Evolutionary conservation across 345 rosid species (phyloP).

Genomic region (Melastoma malabathricum): DNA sequence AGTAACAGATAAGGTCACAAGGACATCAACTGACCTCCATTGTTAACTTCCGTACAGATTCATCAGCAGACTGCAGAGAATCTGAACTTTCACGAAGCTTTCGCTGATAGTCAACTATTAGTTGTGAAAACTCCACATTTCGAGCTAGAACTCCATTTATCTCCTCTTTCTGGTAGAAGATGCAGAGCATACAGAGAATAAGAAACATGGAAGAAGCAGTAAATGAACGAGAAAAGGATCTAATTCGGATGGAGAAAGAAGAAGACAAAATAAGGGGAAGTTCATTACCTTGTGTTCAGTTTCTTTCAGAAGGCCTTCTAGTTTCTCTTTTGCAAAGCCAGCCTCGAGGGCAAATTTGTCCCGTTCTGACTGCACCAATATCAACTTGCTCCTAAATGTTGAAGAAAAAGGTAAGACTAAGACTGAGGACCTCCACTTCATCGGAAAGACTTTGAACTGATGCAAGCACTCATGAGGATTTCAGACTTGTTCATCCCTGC

Average conservation of each 20-base stretch:
- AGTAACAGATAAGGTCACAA: neutral
- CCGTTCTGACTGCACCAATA: constrained; percentile 56
- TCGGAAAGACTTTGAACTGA: no score
- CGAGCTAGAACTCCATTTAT: constrained; percentile 48
- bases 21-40: constrained; percentile 51
- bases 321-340: constrained; percentile 60
- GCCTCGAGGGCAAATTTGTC: constrained; percentile 70
- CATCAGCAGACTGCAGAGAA: constrained; percentile 62
- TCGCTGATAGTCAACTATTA: constrained; percentile 66
- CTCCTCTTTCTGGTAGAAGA: constrained; percentile 48
- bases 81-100: constrained; percentile 72
- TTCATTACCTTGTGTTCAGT: constrained; percentile 56
- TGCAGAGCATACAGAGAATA: neutral
- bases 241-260: neutral
- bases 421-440: no score
- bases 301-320: constrained; percentile 59
- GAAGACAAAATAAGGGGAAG: no score
- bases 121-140: constrained; percentile 79
- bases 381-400: constrained; percentile 46
- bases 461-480: no score
- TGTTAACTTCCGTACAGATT: constrained; percentile 53
- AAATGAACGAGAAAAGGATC: neutral
- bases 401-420: no score
- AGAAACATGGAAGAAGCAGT: no score
- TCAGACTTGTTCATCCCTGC: no score